Evolutionary conservation across 2,329 filamentous ascomycete species (phyloP).

Genomic region (Xylariomycetidae sp.): DNA sequence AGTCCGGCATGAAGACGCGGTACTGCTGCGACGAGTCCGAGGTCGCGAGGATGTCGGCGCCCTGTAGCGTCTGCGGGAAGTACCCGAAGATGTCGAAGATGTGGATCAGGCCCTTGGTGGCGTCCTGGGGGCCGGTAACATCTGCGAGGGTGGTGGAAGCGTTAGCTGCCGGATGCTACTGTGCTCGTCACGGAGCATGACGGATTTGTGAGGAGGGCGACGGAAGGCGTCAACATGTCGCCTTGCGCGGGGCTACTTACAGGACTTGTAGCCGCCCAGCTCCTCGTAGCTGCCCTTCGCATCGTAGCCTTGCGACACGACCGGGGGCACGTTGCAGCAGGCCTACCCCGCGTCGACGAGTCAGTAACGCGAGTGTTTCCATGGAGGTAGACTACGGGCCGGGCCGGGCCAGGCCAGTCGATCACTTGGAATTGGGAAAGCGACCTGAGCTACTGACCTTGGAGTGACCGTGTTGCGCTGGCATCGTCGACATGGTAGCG

Average conservation of each 20-base stretch:
- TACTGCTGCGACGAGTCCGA: slow-evolving; percentile 59
- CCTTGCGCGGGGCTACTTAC: slow-evolving; percentile 30
- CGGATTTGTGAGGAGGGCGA: too few relatives aligned
- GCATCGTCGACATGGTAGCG: slow-evolving; percentile 42
- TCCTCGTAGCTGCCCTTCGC: slow-evolving; percentile 51
- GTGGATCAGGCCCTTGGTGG: slow-evolving; percentile 53
- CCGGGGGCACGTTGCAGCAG: slow-evolving; percentile 54
- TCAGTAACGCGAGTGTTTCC: background rate
- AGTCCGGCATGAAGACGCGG: slow-evolving; percentile 86
- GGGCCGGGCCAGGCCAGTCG: too few relatives aligned
- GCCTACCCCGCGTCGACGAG: slow-evolving; percentile 29
- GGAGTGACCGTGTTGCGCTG: slow-evolving; percentile 46
- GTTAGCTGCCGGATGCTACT: background rate
- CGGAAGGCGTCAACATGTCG: too few relatives aligned
- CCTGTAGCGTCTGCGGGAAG: slow-evolving; percentile 64
- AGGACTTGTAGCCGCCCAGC: slow-evolving; percentile 50
- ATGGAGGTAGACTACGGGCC: background rate
- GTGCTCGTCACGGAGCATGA: background rate
- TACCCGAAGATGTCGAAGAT: slow-evolving; percentile 69
- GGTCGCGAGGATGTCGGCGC: slow-evolving; percentile 58
- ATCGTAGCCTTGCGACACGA: slow-evolving; percentile 49
- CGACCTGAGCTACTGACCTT: too few relatives aligned
- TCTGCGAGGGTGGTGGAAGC: too few relatives aligned
- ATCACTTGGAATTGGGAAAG: too few relatives aligned
- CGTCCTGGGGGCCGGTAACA: slow-evolving; percentile 38